Evolutionary conservation across 805 yeast genomes (phyloP).

Genomic region (Maudiozyma saulgeensis): DNA sequence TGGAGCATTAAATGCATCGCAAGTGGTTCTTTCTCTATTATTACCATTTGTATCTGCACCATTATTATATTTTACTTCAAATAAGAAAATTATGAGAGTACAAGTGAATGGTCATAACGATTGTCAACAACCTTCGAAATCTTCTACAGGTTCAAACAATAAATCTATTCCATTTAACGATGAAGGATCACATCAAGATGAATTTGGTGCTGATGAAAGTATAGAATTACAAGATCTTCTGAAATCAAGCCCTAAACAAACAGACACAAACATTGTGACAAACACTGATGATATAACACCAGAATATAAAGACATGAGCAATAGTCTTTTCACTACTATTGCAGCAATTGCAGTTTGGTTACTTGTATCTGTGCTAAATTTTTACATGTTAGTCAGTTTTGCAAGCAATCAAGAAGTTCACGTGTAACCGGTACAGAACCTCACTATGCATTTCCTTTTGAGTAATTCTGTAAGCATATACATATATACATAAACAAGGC

Average conservation of each 20-base stretch:
- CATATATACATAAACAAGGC: too few species aligned
- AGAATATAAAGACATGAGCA: conserved; percentile 34
- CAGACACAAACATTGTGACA: not conserved
- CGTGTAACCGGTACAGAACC: conserved; percentile 5
- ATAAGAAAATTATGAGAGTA: conserved; percentile 57
- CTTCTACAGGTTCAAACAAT: conserved; percentile 1
- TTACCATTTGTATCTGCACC: conserved; percentile 88
- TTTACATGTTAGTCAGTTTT: conserved; percentile 46
- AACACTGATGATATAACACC: conserved; percentile 2
- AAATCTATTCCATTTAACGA: not conserved
- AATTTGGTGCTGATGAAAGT: not conserved
- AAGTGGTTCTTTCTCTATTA: conserved; percentile 70
- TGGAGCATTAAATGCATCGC: conserved; percentile 70
- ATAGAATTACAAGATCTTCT: conserved; percentile 1
- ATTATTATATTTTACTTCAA: conserved; percentile 68
- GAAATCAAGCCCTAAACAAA: not conserved
- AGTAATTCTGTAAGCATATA: too few species aligned
- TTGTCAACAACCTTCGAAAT: conserved; percentile 3
- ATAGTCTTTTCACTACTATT: conserved; percentile 38
- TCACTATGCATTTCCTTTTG: too few species aligned
- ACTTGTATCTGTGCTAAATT: conserved; percentile 56
- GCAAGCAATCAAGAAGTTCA: conserved; percentile 37
- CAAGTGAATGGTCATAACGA: conserved; percentile 19
- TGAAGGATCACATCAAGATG: not conserved
- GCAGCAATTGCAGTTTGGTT: conserved; percentile 57